A percentile compares a stretch with the other conserved stretches of the same genome.
These are phyloP conservation scores for Talaromyces thailandensis DNA, from an alignment of 495 filamentous ascomycete genomes.

Conservation along the genomic window DNA sequence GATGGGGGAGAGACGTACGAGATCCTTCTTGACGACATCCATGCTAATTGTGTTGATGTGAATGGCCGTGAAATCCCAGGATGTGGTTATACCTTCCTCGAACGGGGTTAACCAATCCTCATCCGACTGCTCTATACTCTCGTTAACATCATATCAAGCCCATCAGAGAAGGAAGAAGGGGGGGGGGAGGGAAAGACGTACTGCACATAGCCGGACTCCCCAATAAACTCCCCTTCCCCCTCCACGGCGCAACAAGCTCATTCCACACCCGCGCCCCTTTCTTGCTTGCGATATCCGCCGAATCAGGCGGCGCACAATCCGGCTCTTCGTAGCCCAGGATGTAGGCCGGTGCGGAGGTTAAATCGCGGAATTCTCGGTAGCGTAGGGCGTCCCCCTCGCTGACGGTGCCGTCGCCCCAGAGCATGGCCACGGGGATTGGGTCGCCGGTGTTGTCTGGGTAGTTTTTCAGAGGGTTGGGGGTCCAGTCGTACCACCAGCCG, in stretches of 20 bases:
- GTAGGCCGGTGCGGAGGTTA: constrained; percentile 11
- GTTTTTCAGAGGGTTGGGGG: background rate
- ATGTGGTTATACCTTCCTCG: background rate
- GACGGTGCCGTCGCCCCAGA: constrained; percentile 5
- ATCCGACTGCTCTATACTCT: constrained; percentile 11
- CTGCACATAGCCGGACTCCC: constrained; percentile 14
- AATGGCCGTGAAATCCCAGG: constrained; percentile 17
- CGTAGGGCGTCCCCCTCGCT: constrained; percentile 7
- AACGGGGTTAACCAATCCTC: constrained; percentile 18
- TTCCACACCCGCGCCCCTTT: constrained; percentile 14
- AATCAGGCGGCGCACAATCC: constrained; percentile 16
- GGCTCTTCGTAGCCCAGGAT: constrained; percentile 22
- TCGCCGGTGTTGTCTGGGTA: background rate
- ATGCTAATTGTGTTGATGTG: constrained; percentile 17
- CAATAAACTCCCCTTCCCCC: constrained; percentile 8
- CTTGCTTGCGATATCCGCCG: constrained; percentile 10
- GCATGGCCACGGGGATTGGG: background rate
- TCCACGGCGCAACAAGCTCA: constrained; percentile 11
- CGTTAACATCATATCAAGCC: background rate
- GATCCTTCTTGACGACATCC: constrained; percentile 12
- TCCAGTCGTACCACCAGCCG: constrained; percentile 3
- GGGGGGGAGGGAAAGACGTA: background rate
- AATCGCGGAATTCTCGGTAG: constrained; percentile 10
- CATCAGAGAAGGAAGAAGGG: too few species aligned
- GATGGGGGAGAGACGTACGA: constrained; percentile 8